These are phyloP conservation scores for Periconia sp. DNA, from an alignment of 2,329 filamentous ascomycete species.

Conservation along the genomic window DNA sequence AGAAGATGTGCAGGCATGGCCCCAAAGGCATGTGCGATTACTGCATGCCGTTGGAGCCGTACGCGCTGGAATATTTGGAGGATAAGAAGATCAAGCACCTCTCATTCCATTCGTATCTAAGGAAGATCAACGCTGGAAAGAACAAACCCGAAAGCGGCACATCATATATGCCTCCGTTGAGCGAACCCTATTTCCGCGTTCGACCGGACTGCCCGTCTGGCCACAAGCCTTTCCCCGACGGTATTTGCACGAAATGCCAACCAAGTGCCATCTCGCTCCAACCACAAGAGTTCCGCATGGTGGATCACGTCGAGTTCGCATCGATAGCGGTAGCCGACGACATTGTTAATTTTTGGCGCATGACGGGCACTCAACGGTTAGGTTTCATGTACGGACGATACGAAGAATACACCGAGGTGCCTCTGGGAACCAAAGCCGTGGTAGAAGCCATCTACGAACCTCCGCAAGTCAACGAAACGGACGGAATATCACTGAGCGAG, in stretches of 20 bases:
- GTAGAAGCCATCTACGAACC: constrained; percentile 98
- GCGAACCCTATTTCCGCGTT: constrained; percentile 90
- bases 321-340: constrained; percentile 80
- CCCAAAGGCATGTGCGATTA: constrained; percentile 99
- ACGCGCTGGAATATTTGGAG: constrained; percentile 80
- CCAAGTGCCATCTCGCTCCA: constrained; percentile 95
- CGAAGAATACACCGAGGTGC: constrained; percentile 87
- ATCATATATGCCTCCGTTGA: constrained; percentile 94
- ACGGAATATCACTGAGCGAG: constrained; percentile 80
- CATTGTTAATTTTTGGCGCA: constrained; percentile 91
- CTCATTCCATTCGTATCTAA: constrained; percentile 91
- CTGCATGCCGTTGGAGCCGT: constrained; percentile 95
- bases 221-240: constrained; percentile 90
- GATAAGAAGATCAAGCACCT: constrained; percentile 99
- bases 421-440: constrained; percentile 89
- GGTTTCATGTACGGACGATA: constrained; percentile 92
- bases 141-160: constrained; percentile 93
- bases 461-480: constrained; percentile 83
- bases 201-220: constrained; percentile 87
- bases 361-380: constrained; percentile 78
- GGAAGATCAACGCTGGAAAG: constrained; percentile 93
- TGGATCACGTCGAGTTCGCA: constrained; percentile 97
- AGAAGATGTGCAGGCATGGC: constrained; percentile 91
- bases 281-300: constrained; percentile 91
- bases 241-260: constrained; percentile 97